Conservation (phyloP, 148 eudicot species). For the Nyssa sinensis region DNA sequence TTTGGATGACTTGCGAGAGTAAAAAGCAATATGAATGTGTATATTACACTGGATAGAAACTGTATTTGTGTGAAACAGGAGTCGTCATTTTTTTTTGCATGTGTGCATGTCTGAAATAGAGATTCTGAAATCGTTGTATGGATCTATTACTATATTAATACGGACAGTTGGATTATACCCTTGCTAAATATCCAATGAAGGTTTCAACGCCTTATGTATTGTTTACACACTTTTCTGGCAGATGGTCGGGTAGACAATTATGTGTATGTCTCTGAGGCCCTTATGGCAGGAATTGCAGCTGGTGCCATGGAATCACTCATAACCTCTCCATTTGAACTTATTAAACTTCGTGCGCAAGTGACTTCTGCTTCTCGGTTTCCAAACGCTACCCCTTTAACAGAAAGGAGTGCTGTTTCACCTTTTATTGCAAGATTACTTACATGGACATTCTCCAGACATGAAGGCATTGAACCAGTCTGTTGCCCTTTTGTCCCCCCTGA, state of each 20-base stretch:
- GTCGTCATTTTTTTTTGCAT: too few species aligned
- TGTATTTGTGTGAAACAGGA: too few species aligned
- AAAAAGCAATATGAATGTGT: too few species aligned
- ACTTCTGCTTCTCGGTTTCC: conserved; percentile 55
- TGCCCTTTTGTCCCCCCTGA: conserved; percentile 64
- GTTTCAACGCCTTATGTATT: neutral
- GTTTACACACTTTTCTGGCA: conserved; percentile 17
- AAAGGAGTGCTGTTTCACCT: conserved; percentile 34
- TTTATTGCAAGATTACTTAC: conserved; percentile 53
- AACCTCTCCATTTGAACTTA: conserved; percentile 84
- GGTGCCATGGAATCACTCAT: conserved; percentile 70
- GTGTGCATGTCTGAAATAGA: neutral
- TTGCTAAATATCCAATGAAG: neutral
- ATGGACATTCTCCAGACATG: conserved; percentile 48
- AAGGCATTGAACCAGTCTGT: conserved; percentile 56
- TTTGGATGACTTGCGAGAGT: too few species aligned
- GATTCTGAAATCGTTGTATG: neutral
- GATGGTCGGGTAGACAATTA: conserved; percentile 84
- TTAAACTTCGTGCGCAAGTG: conserved; percentile 83
- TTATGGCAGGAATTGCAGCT: conserved; percentile 74
- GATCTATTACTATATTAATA: neutral
- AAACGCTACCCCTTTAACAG: conserved; percentile 20
- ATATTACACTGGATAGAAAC: too few species aligned
- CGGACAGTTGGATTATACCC: neutral
- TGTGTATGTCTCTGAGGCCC: conserved; percentile 75